Base-by-base conservation (phyloP, 176 grass and related monocot species). In the Lolium multiflorum region DNA sequence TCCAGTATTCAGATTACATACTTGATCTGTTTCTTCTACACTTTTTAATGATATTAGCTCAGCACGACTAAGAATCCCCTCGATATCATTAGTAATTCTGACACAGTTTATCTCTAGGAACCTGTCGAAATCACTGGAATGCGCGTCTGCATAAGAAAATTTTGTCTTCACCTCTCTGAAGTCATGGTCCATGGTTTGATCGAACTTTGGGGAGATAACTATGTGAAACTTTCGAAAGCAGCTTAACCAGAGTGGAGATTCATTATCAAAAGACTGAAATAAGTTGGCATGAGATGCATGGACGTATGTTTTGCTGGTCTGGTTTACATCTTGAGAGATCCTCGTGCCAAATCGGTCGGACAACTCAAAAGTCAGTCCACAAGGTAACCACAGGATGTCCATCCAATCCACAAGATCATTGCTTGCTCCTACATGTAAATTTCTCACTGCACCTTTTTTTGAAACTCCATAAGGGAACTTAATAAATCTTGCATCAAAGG, bases 171-270 rank as follows among this genome's bases (percentile, higher is more conserved):
- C 18, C 15, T 1, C 38, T 37, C n/a, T 0, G 0, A 7, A 6
- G 12, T 59, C 58, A 14, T 0, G 56, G 12, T 75, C 57, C 68
- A 44, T 79, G 52, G 16, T 55, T 54, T 74, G n/a, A 9, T 35
- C 18, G 63, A 54, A 57, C 65, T 66, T 66, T 7, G 68, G 9
- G 37, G 44, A 85, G 4, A 81, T 76, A 25, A 85, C 24, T 37
- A 85, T 76, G 3, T 81, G 77, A 66, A 81, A 81, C 12, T 85
- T 76, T 8, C 4, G 22, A 4, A 89, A 85, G 46, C 17, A 81
- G 0, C 58, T 89, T 24, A n/a, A 35, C 88, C 88, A 89, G 8
- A 85, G 4, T 0, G 31, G 59, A 25, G 82, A 89, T 17, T 76
- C 59, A 7, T 89, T 76, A 41, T 49, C 20, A 68, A 85, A 67